These are phyloP conservation scores for Fusarium decemcellulare DNA, from an alignment of 2,329 filamentous ascomycete genomes.

Conservation along the genomic window DNA sequence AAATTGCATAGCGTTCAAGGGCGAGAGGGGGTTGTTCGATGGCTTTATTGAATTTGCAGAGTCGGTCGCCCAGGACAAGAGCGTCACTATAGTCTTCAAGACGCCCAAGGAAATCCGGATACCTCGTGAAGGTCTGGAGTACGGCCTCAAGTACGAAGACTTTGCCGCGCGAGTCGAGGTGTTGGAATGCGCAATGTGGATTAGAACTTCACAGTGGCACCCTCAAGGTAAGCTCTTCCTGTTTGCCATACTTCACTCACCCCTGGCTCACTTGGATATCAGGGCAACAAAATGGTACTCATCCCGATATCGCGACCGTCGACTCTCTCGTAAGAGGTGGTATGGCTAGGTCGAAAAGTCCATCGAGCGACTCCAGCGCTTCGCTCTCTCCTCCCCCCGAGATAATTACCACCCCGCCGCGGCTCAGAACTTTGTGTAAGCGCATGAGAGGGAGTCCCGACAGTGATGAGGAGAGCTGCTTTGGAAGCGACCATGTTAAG, in stretches of 20 bases:
- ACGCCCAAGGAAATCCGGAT: slow-evolving; percentile 32
- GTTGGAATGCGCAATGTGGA: slow-evolving; percentile 45
- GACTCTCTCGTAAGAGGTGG: background rate
- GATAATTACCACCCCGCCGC: slow-evolving; percentile 33
- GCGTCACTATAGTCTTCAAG: slow-evolving; percentile 27
- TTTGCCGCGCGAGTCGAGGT: slow-evolving; percentile 45
- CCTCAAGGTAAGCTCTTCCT: slow-evolving; percentile 19
- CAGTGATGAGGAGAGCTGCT: background rate
- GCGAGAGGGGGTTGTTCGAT: slow-evolving; percentile 35
- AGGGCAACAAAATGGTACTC: background rate
- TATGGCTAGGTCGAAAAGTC: background rate
- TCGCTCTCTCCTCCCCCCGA: slow-evolving; percentile 37
- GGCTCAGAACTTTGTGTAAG: background rate
- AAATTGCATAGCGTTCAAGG: slow-evolving; percentile 42
- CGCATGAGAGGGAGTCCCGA: background rate
- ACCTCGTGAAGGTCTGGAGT: slow-evolving; percentile 37
- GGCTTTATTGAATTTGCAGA: slow-evolving; percentile 38
- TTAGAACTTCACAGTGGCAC: slow-evolving; percentile 13
- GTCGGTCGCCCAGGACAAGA: slow-evolving; percentile 7
- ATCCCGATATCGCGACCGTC: background rate
- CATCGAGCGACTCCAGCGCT: slow-evolving; percentile 15
- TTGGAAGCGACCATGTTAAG: no score
- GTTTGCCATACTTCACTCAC: no score
- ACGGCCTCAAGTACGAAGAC: slow-evolving; percentile 37
- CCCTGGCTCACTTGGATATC: background rate